Percentiles rank a stretch among this genome's conserved stretches.
Conservation (phyloP, 2,329 filamentous ascomycete species). For the Hirsutella rhossiliensis region DNA sequence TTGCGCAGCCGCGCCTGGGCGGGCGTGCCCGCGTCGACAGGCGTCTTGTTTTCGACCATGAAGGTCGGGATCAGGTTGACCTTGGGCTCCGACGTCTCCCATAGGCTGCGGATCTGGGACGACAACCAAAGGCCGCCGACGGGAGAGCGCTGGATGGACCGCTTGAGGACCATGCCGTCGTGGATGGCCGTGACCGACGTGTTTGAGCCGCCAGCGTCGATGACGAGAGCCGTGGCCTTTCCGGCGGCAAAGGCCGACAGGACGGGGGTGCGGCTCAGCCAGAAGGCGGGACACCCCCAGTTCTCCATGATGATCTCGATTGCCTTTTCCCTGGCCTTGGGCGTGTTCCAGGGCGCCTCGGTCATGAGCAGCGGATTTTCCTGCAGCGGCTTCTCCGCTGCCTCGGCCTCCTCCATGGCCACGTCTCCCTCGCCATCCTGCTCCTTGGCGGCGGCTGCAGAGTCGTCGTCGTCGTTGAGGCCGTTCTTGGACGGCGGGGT, state of each 20-base stretch:
- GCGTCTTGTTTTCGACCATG: conserved; percentile 74
- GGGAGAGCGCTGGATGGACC: conserved; percentile 75
- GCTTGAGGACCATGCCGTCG: conserved; percentile 87
- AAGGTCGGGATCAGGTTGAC: conserved; percentile 74
- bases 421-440: conserved; percentile 52
- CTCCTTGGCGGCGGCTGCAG: conserved; percentile 39
- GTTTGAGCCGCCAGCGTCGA: conserved; percentile 83
- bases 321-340: conserved; percentile 81
- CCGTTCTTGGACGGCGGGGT: conserved; percentile 64
- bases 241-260: conserved; percentile 85
- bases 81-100: conserved; percentile 55
- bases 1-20: conserved; percentile 64
- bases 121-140: conserved; percentile 86
- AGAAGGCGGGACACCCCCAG: conserved; percentile 93
- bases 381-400: conserved; percentile 64
- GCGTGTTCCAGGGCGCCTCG: conserved; percentile 83
- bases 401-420: conserved; percentile 39
- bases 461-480: conserved; percentile 63
- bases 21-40: conserved; percentile 76
- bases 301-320: conserved; percentile 96
- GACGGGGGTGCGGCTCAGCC: conserved; percentile 79
- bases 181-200: conserved; percentile 85
- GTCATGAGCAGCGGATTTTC: conserved; percentile 91
- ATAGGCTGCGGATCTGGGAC: conserved; percentile 72
- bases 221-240: conserved; percentile 83